Base-by-base conservation (phyloP, 257 asterid species). In the Ilex aquifolium region DNA sequence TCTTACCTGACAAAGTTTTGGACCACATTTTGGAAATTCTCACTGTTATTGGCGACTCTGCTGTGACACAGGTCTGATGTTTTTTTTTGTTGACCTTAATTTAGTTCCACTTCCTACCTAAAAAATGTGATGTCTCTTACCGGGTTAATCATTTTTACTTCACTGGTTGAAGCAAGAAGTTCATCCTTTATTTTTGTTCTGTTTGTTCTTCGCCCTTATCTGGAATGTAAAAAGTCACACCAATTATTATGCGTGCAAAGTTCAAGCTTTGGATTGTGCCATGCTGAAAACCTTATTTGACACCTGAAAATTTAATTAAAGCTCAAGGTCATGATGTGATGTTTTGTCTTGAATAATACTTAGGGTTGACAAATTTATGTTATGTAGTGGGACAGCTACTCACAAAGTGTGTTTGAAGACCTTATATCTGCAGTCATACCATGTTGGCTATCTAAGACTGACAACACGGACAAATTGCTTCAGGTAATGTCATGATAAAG, bases 371-470 rank as follows among this genome's bases (percentile, higher is more conserved):
- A 13, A 62, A 30, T 59, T 72, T 17, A 59, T 71, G 61, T 59
- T 69, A 51, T 83, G 52, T 73, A 93, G 99, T 87, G 94, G 97
- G 97, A 93, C 81, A 77, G 82, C 80, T 73, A 83, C 79, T 89
- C 95, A 6, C 91, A 81, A 70, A 77, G 77, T 50, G 93, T 90
- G 57, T 93, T 81, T 72, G 97, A 93, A 72, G 87, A 82, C 68
- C 95, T 93, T 65, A 77, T 85, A 75, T 87, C 97, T 66, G 85
- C 88, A n/a, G 74, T 90, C 63, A 74, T 93, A 65, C 99, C 99
- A 3, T 82, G 90, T 77, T 93, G 97, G 95, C 67, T 89, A 65
- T 85, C 90, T 61, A 72, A 74, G 77, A 79, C 83, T 56, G 74
- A 76, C 65, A 70, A 82, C 55, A 44, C 69, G 40, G 95, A 82